Base-by-base conservation (phyloP, 345 rosid genomes). In the Populus ilicifolia region DNA sequence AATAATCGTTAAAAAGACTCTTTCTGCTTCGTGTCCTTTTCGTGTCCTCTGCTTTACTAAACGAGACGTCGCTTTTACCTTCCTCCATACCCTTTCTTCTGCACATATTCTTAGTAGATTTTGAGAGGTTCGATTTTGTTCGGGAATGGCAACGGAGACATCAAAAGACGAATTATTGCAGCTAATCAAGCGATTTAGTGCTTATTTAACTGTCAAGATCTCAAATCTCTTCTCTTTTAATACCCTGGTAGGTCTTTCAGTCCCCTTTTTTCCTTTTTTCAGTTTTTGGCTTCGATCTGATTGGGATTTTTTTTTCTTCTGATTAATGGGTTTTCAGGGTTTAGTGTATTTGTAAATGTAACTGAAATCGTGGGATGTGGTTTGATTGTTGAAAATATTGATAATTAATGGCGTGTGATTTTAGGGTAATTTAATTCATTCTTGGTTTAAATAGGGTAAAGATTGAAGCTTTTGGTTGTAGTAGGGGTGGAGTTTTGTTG, bases 171-270 rank as follows among this genome's bases (percentile, higher is more conserved):
- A 94, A 81, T 84, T 94, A 72, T 77, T 94, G 52, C 94, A 91
- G 83, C 90, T 94, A 78, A 89, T 96, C 80, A 96, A 92, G 83
- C 95, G 97, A 10, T 85, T 96, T 72, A 93, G 99, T 61, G 94
- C 97, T 64, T 94, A 86, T 84, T 81, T 96, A 75, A 87, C 95
- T 69, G 38, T 86, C 87, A 92, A 85, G 83, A 88, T 92, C 79
- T 88, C 97, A 66, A 86, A 82, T 80, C 78, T 91, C 82, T 85
- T 91, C 86, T 85, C 90, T 48, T 79, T 91, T 87, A 87, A 84
- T 21, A 87, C 89, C 56, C 83, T 92, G 98, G 99, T 96, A 59
- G 56, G 17, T 62, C 16, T 25, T 38, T 27, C 35, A 44, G 0
- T 35, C 20, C 41, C 43, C 1, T 25, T 23, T 64, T 16, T 61